Evolutionary conservation across 805 yeast species (phyloP).

Genomic region (Cyberlindnera xylosilytica): DNA sequence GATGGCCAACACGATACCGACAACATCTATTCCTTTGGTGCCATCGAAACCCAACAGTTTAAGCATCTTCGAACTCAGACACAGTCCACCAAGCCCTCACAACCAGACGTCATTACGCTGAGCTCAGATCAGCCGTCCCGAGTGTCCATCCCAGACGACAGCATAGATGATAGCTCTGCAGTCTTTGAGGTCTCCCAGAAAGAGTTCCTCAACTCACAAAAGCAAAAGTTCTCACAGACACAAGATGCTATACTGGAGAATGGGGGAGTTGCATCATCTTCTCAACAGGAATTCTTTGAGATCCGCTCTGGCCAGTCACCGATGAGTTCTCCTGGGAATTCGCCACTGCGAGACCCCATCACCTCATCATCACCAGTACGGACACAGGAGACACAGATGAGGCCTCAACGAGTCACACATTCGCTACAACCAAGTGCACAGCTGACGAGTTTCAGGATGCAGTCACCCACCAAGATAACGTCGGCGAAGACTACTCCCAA

Average conservation of each 20-base stretch:
- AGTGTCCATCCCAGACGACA: background rate
- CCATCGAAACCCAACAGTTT: background rate
- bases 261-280: background rate
- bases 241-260: too few species aligned
- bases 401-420: background rate
- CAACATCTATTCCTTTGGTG: slow-evolving; percentile 2
- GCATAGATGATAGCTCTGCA: slow-evolving; percentile 6
- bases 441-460: slow-evolving; percentile 24
- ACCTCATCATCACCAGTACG: slow-evolving; percentile 11
- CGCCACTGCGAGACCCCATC: background rate
- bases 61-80: background rate
- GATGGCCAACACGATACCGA: slow-evolving; percentile 12
- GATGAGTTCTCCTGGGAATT: background rate
- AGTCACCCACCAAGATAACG: slow-evolving; percentile 21
- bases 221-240: background rate
- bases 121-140: slow-evolving; percentile 2
- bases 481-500: slow-evolving; percentile 17
- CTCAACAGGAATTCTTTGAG: slow-evolving; percentile 10
- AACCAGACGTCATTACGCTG: slow-evolving; percentile 1
- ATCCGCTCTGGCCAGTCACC: slow-evolving; percentile 17
- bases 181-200: slow-evolving; percentile 17
- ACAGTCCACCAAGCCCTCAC: background rate
- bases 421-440: slow-evolving; percentile 22
- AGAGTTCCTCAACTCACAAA: slow-evolving; percentile 17
- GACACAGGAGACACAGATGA: slow-evolving; percentile 1